These are phyloP conservation scores for Rhytidhysteron rufulum DNA, from an alignment of 2,329 filamentous ascomycete genomes.

Conservation along the genomic window DNA sequence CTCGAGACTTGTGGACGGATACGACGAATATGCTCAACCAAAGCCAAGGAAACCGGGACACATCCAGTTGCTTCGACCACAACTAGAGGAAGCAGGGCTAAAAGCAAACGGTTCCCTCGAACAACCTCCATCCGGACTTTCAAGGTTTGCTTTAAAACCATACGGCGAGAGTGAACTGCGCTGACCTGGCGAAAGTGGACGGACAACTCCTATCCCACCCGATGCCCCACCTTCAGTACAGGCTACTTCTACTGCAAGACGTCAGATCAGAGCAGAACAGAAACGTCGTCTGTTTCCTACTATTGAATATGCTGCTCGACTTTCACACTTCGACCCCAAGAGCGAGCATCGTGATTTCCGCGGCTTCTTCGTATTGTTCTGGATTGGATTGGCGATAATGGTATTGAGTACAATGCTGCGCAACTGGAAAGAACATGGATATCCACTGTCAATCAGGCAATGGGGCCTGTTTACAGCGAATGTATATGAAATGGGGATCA, in stretches of 20 bases:
- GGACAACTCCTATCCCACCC: constrained; percentile 76
- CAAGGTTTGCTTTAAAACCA: constrained; percentile 21
- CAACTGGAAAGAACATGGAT: constrained; percentile 91
- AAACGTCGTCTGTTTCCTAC: constrained; percentile 85
- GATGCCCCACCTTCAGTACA: constrained; percentile 93
- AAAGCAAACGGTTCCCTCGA: constrained; percentile 19
- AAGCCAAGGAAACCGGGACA: constrained; percentile 33
- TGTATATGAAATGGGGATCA: constrained; percentile 78
- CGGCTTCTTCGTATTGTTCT: constrained; percentile 97
- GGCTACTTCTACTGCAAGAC: constrained; percentile 78
- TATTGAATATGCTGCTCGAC: constrained; percentile 82
- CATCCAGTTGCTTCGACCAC: constrained; percentile 32
- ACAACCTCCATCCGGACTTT: constrained; percentile 26
- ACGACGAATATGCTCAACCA: constrained; percentile 26
- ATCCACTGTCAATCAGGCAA: constrained; percentile 77
- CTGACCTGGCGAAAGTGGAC: constrained; percentile 56
- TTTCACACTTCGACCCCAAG: constrained; percentile 91
- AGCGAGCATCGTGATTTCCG: constrained; percentile 93
- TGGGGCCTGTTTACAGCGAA: constrained; percentile 87
- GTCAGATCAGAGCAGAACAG: constrained; percentile 76
- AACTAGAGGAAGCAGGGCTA: constrained; percentile 27
- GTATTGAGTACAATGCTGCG: constrained; percentile 89
- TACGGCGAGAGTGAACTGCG: neutral
- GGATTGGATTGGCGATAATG: constrained; percentile 96
- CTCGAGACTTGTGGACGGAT: constrained; percentile 16